phyloP scores from a whole-genome alignment of 2,329 filamentous ascomycete species.

The Periglandula ipomoeae region DNA sequence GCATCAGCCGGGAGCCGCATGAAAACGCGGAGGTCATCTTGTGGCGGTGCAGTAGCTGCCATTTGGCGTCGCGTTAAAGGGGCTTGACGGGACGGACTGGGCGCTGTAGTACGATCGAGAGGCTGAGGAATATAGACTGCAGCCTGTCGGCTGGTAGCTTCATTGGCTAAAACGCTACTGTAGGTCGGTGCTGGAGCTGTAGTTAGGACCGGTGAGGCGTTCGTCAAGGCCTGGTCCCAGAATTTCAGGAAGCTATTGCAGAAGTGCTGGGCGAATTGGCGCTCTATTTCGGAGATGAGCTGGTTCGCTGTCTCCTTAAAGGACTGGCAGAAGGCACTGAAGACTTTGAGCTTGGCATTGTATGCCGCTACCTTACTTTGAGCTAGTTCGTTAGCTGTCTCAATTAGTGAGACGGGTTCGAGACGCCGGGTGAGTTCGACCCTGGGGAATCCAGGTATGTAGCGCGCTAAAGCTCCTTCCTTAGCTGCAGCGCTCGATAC shows the following conservation, averaged over 20 bases:
- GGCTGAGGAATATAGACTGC: too few relatives aligned
- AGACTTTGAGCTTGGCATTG: conserved; percentile 9
- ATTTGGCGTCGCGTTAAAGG: not conserved
- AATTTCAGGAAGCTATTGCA: conserved; percentile 8
- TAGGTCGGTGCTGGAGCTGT: too few relatives aligned
- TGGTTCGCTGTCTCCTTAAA: conserved; percentile 8
- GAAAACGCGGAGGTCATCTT: not conserved
- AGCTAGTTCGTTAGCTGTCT: too few relatives aligned
- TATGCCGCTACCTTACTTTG: not conserved
- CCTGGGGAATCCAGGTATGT: not conserved
- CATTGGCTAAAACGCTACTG: too few relatives aligned
- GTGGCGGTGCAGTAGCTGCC: not conserved
- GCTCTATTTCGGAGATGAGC: conserved; percentile 7
- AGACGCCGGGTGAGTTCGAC: too few relatives aligned
- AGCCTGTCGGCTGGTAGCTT: too few relatives aligned
- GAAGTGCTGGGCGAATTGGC: conserved; percentile 8
- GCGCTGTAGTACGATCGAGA: too few relatives aligned
- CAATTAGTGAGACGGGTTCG: not conserved
- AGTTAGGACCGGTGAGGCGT: too few relatives aligned
- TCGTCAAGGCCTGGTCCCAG: conserved; percentile 9
- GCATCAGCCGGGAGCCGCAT: not conserved
- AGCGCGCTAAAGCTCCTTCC: not conserved
- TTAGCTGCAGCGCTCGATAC: not conserved
- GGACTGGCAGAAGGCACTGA: conserved; percentile 8
- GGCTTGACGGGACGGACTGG: not conserved